phyloP scores from a whole-genome alignment of 768 basidiomycete species.

The Collybia nuda region DNA sequence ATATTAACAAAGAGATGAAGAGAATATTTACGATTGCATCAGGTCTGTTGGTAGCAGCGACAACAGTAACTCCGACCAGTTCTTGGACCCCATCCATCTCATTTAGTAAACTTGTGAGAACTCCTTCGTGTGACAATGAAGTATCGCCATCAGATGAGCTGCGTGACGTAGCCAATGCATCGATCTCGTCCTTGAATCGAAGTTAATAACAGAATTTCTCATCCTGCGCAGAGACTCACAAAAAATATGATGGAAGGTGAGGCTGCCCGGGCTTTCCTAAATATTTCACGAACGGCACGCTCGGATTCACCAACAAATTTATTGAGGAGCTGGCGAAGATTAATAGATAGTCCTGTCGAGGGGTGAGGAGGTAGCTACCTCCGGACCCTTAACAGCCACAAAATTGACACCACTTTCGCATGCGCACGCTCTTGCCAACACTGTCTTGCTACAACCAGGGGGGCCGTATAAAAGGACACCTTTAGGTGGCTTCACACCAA shows the following conservation, averaged over 20 bases:
- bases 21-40: conserved; percentile 63
- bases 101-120: conserved; percentile 89
- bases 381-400: conserved; percentile 95
- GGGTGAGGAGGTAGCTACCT: conserved; percentile 50
- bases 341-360: conserved; percentile 4
- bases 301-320: conserved; percentile 99
- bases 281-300: conserved; percentile 90
- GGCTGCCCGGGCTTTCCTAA: conserved; percentile 91
- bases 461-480: conserved; percentile 94
- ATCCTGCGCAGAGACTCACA: conserved; percentile 45
- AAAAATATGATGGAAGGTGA: conserved; percentile 97
- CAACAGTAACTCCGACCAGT: conserved; percentile 88
- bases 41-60: conserved; percentile 95
- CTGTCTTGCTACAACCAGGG: conserved; percentile 96
- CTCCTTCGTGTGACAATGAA: conserved; percentile 74
- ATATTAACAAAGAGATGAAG: not conserved
- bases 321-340: conserved; percentile 71
- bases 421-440: conserved; percentile 89
- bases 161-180: conserved; percentile 85
- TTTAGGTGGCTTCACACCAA: conserved; percentile 87
- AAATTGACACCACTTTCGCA: conserved; percentile 95
- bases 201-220: not conserved
- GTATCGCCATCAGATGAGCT: conserved; percentile 55
- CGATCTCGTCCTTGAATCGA: conserved; percentile 84
- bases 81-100: conserved; percentile 99